Percentiles rank a stretch among this genome's conserved stretches.
Conservation (phyloP, 2,329 filamentous ascomycete genomes). For the Aspergillus tubingensis region DNA sequence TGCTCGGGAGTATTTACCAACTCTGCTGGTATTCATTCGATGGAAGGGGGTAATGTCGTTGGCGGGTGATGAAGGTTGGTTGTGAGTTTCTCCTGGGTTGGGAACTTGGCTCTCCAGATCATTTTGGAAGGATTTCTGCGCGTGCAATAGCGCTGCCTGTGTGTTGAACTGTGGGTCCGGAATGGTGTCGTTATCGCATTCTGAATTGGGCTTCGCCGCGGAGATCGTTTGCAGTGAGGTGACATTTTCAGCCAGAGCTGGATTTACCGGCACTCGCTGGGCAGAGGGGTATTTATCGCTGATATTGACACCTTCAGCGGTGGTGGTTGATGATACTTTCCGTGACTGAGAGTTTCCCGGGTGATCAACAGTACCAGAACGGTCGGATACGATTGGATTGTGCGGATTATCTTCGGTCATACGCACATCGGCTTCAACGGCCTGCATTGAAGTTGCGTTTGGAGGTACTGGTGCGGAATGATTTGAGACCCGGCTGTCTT, state of each 20-base stretch:
- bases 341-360: constrained; percentile 12
- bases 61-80: constrained; percentile 13
- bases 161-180: constrained; percentile 41
- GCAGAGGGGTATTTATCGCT: constrained; percentile 40
- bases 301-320: constrained; percentile 22
- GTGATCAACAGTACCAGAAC: constrained; percentile 20
- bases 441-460: neutral
- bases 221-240: constrained; percentile 44
- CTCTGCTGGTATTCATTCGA: constrained; percentile 20
- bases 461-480: neutral
- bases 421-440: neutral
- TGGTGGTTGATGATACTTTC: constrained; percentile 10
- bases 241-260: constrained; percentile 32
- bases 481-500: neutral
- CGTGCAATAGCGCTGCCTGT: constrained; percentile 42
- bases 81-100: constrained; percentile 16
- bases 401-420: neutral
- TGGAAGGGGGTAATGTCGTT: constrained; percentile 35
- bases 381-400: constrained; percentile 12
- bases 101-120: constrained; percentile 36
- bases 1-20: constrained; percentile 2
- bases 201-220: constrained; percentile 28
- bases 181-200: constrained; percentile 23
- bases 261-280: constrained; percentile 35
- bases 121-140: constrained; percentile 43